phyloP scores from a whole-genome alignment of 148 eudicot species.

The Camellia japonica region DNA sequence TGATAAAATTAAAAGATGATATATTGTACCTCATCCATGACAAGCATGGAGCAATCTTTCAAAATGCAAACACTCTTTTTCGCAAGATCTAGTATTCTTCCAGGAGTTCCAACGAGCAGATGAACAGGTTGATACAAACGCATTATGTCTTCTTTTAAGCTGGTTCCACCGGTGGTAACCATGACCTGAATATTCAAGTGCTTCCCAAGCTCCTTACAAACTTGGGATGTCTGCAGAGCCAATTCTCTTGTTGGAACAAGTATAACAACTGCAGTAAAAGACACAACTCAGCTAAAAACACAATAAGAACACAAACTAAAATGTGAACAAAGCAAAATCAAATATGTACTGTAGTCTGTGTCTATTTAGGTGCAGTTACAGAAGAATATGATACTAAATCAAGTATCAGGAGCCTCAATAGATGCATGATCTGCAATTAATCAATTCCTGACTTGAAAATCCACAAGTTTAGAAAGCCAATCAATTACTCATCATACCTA shows the following conservation, averaged over 20 bases:
- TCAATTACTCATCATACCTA: background rate
- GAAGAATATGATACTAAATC: background rate
- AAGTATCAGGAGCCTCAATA: background rate
- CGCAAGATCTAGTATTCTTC: conserved; percentile 85
- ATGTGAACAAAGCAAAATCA: background rate
- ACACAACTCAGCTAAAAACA: conserved; percentile 9
- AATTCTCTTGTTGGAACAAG: conserved; percentile 91
- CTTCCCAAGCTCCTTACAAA: conserved; percentile 93
- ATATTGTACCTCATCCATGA: conserved; percentile 77
- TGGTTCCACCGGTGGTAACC: conserved; percentile 94
- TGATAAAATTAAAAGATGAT: background rate
- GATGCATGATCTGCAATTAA: background rate
- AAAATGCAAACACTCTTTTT: conserved; percentile 73
- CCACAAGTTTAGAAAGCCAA: background rate
- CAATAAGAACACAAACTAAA: conserved; percentile 3
- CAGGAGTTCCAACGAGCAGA: conserved; percentile 89
- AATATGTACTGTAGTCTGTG: background rate
- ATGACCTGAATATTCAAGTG: conserved; percentile 78
- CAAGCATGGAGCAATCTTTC: conserved; percentile 73
- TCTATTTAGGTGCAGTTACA: background rate
- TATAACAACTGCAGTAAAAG: conserved; percentile 63
- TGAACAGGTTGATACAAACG: conserved; percentile 93
- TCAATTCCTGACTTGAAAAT: conserved; percentile 2
- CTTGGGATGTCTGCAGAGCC: conserved; percentile 95
- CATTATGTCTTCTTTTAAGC: conserved; percentile 91